phyloP scores from a whole-genome alignment of 164 flowering plant species.

The Berberis vulgaris region DNA sequence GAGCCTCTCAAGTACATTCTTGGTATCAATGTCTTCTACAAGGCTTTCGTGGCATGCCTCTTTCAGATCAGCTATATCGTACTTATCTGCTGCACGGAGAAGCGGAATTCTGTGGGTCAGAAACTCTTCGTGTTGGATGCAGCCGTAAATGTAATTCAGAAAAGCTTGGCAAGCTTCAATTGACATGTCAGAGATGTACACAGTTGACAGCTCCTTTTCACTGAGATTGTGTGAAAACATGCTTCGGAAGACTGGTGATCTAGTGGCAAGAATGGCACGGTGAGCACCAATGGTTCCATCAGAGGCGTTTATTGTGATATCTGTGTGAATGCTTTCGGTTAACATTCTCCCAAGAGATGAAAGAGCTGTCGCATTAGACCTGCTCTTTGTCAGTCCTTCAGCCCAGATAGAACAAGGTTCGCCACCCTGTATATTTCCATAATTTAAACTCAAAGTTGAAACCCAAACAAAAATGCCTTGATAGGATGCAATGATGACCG shows the following conservation, averaged over 20 bases:
- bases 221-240: slow-evolving; percentile 89
- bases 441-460: no score
- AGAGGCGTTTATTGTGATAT: slow-evolving; percentile 64
- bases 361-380: slow-evolving; percentile 44
- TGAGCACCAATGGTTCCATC: slow-evolving; percentile 77
- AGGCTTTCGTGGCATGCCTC: slow-evolving; percentile 88
- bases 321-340: slow-evolving; percentile 74
- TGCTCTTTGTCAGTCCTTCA: slow-evolving; percentile 28
- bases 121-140: slow-evolving; percentile 58
- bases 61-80: slow-evolving; percentile 69
- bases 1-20: slow-evolving; percentile 84
- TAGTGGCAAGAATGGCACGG: slow-evolving; percentile 71
- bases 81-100: slow-evolving; percentile 85
- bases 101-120: slow-evolving; percentile 62
- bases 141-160: slow-evolving; percentile 73
- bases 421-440: slow-evolving; percentile 43
- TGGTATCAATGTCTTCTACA: slow-evolving; percentile 72
- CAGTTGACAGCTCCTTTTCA: slow-evolving; percentile 73
- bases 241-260: slow-evolving; percentile 86
- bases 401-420: slow-evolving; percentile 80
- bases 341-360: slow-evolving; percentile 68
- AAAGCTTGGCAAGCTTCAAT: slow-evolving; percentile 64
- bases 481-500: no score
- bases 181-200: slow-evolving; percentile 87
- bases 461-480: no score